phyloP scores from a whole-genome alignment of 2,329 filamentous ascomycete genomes.

The Diaporthe ilicicola region DNA sequence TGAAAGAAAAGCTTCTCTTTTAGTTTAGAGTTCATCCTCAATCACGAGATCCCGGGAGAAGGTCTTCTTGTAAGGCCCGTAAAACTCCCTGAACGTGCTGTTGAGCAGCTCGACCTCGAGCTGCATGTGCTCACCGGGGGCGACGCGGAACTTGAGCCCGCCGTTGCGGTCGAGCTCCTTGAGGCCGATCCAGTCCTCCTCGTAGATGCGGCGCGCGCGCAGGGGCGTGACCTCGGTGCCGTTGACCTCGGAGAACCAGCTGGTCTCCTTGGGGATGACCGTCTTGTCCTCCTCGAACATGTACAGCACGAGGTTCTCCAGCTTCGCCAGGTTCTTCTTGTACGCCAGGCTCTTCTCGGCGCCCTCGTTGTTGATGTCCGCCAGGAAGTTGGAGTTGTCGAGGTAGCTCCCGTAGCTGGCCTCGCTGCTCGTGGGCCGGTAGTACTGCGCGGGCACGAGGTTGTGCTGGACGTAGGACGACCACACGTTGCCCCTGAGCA shows the following conservation, averaged over 20 bases:
- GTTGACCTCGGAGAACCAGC: slow-evolving; percentile 92
- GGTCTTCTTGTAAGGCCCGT: slow-evolving; percentile 60
- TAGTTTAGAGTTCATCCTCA: slow-evolving; percentile 29
- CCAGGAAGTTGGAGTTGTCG: slow-evolving; percentile 84
- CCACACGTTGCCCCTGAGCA: slow-evolving; percentile 86
- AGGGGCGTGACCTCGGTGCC: slow-evolving; percentile 72
- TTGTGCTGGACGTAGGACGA: slow-evolving; percentile 77
- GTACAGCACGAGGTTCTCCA: slow-evolving; percentile 88
- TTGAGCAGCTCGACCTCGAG: slow-evolving; percentile 72
- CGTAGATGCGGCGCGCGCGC: slow-evolving; percentile 76
- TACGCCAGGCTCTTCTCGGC: slow-evolving; percentile 77
- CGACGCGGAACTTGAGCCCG: slow-evolving; percentile 77
- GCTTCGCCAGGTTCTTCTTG: slow-evolving; percentile 69
- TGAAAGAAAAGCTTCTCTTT: background rate
- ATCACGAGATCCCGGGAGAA: slow-evolving; percentile 40
- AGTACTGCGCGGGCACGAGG: slow-evolving; percentile 95
- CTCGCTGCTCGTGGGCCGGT: slow-evolving; percentile 66
- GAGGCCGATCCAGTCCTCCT: slow-evolving; percentile 93
- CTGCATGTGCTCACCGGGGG: slow-evolving; percentile 85
- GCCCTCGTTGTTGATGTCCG: slow-evolving; percentile 96
- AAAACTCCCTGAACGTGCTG: slow-evolving; percentile 72
- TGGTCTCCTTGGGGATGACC: slow-evolving; percentile 87
- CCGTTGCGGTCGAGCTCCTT: slow-evolving; percentile 80
- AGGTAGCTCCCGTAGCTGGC: slow-evolving; percentile 77
- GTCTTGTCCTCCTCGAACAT: slow-evolving; percentile 87